Percentiles rank a stretch among this genome's conserved stretches.
phyloP scores from a whole-genome alignment of 1,284 basidiomycete species.

The Papiliotrema laurentii region DNA sequence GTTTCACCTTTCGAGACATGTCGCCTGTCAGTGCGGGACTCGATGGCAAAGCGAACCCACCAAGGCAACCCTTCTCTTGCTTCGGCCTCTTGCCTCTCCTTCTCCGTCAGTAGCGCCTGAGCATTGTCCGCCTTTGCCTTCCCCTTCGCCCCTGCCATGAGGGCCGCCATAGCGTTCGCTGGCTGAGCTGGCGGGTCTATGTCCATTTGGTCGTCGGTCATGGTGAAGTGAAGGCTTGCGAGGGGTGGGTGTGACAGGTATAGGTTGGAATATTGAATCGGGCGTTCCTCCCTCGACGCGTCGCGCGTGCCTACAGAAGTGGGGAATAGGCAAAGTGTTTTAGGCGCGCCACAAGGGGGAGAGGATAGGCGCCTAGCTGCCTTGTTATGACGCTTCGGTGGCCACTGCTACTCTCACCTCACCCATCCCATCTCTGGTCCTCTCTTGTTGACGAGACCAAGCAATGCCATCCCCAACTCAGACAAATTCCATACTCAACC shows the following conservation, averaged over 20 bases:
- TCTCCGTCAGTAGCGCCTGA: conserved; percentile 11
- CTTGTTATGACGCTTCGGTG: too few relatives aligned
- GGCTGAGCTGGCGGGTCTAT: conserved; percentile 14
- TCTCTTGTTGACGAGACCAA: neutral
- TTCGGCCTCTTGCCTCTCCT: conserved; percentile 20
- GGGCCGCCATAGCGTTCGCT: conserved; percentile 38
- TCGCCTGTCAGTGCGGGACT: neutral
- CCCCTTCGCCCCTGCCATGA: conserved; percentile 43
- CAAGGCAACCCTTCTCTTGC: conserved; percentile 47
- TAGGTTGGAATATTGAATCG: too few relatives aligned
- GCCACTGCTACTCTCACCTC: too few relatives aligned
- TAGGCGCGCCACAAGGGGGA: too few relatives aligned
- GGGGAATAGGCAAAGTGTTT: too few relatives aligned
- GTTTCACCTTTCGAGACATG: neutral
- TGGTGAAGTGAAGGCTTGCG: neutral
- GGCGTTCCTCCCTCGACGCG: too few relatives aligned
- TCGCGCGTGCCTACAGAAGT: too few relatives aligned
- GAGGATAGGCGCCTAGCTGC: too few relatives aligned
- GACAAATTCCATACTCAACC: conserved; percentile 59
- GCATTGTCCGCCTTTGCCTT: conserved; percentile 33
- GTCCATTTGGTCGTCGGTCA: conserved; percentile 14
- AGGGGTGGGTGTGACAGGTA: neutral
- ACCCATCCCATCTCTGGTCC: too few relatives aligned
- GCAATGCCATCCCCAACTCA: conserved; percentile 6
- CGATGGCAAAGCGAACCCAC: conserved; percentile 20